phyloP scores from a whole-genome alignment of 2,329 filamentous ascomycete genomes.

The Endoconidiophora laricicola region DNA sequence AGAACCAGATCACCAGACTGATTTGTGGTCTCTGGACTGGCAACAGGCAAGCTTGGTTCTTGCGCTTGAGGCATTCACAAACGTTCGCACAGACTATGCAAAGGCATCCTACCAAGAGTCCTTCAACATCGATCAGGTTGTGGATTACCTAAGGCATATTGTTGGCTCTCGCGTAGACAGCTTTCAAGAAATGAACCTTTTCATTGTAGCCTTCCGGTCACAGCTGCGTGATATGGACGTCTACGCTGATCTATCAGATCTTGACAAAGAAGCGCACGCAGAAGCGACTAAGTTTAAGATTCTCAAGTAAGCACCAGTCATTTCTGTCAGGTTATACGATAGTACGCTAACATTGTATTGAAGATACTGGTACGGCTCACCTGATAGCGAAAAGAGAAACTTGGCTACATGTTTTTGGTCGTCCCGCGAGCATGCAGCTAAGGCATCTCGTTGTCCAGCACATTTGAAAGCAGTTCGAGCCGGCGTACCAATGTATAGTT shows the following conservation, averaged over 20 bases:
- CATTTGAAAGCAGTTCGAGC: conserved; percentile 49
- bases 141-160: conserved; percentile 36
- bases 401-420: conserved; percentile 65
- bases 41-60: conserved; percentile 55
- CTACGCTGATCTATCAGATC: conserved; percentile 46
- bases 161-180: conserved; percentile 23
- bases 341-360: conserved; percentile 4
- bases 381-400: conserved; percentile 54
- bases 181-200: conserved; percentile 54
- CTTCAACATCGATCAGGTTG: conserved; percentile 59
- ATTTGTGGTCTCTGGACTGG: conserved; percentile 47
- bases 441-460: conserved; percentile 42
- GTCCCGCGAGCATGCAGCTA: conserved; percentile 39
- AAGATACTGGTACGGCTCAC: conserved; percentile 75
- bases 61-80: conserved; percentile 48
- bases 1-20: conserved; percentile 51
- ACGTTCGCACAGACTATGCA: conserved; percentile 54
- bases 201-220: conserved; percentile 72
- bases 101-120: conserved; percentile 54
- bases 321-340: background rate
- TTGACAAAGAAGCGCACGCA: conserved; percentile 64
- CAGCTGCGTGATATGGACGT: conserved; percentile 51
- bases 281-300: conserved; percentile 73
- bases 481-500: conserved; percentile 44
- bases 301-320: conserved; percentile 42